Percentiles rank a stretch among this genome's conserved stretches.
Evolutionary conservation across 2,329 filamentous ascomycete genomes (phyloP).

Genomic region (Trichophaea hybrida): DNA sequence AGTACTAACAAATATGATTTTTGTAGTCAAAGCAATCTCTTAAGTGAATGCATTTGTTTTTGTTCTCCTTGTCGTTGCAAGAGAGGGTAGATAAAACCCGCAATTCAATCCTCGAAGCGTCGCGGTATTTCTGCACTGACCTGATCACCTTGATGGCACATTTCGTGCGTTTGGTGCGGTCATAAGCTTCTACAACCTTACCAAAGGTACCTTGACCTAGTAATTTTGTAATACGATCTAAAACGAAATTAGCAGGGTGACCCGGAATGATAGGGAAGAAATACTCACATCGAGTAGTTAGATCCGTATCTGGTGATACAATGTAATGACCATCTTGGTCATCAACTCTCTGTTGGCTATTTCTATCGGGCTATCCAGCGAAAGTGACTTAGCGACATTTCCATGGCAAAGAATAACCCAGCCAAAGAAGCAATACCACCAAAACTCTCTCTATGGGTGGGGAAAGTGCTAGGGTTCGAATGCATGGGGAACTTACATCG

Average conservation of each 20-base stretch:
- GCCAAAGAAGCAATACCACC: too few relatives aligned
- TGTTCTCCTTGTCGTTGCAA: constrained; percentile 78
- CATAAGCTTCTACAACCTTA: constrained; percentile 88
- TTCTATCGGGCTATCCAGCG: constrained; percentile 2
- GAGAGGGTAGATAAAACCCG: constrained; percentile 83
- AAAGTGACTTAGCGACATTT: constrained; percentile 8
- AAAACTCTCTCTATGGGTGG: too few relatives aligned
- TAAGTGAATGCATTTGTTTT: constrained; percentile 92
- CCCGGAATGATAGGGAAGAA: constrained; percentile 8
- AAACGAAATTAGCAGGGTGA: constrained; percentile 23
- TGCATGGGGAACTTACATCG: constrained; percentile 41
- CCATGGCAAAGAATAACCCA: not conserved
- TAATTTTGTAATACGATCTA: constrained; percentile 76
- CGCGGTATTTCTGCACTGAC: constrained; percentile 94
- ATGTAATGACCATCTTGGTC: constrained; percentile 97
- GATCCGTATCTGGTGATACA: constrained; percentile 67
- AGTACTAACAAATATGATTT: constrained; percentile 66
- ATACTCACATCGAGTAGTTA: constrained; percentile 77
- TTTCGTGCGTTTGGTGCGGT: constrained; percentile 59
- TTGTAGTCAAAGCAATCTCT: constrained; percentile 95
- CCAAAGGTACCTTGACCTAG: constrained; percentile 96
- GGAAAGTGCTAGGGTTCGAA: not conserved
- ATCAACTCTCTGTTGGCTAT: constrained; percentile 50
- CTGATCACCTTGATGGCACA: constrained; percentile 97
- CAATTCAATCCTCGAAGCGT: constrained; percentile 87